Percentiles rank a stretch among this genome's conserved stretches.
Evolutionary conservation across 1,284 basidiomycete species (phyloP).

Genomic region (Inonotus obliquus): DNA sequence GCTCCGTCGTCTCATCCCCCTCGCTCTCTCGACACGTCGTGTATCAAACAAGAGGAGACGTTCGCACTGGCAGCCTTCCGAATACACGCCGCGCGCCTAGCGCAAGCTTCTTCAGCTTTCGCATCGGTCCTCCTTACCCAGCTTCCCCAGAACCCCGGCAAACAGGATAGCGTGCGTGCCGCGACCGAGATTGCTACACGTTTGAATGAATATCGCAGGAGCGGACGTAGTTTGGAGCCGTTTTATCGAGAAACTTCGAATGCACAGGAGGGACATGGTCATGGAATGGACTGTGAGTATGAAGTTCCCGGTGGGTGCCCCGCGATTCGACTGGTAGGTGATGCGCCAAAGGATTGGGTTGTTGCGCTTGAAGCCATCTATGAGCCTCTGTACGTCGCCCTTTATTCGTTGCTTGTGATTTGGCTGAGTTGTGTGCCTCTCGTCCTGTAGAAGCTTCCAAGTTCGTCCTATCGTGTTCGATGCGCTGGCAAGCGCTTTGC

Average conservation of each 20-base stretch:
- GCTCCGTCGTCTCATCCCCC: neutral
- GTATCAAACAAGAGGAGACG: neutral
- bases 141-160: neutral
- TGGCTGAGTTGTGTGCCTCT: slow-evolving; percentile 1
- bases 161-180: slow-evolving; percentile 7
- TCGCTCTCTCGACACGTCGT: neutral
- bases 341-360: slow-evolving; percentile 29
- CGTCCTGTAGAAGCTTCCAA: slow-evolving; percentile 24
- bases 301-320: slow-evolving; percentile 31
- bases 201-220: neutral
- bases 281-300: slow-evolving; percentile 22
- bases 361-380: slow-evolving; percentile 32
- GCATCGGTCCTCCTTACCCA: neutral
- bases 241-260: neutral
- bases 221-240: neutral
- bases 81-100: slow-evolving; percentile 30
- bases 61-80: slow-evolving; percentile 17
- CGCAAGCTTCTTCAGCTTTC: neutral
- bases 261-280: neutral
- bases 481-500: slow-evolving; percentile 26
- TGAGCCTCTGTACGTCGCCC: slow-evolving; percentile 27
- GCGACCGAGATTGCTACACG: slow-evolving; percentile 6
- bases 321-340: slow-evolving; percentile 26
- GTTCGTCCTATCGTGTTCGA: slow-evolving; percentile 24
- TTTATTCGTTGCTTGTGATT: neutral